Base-by-base conservation (phyloP, 345 rosid genomes). In the Ailanthus altissimus region DNA sequence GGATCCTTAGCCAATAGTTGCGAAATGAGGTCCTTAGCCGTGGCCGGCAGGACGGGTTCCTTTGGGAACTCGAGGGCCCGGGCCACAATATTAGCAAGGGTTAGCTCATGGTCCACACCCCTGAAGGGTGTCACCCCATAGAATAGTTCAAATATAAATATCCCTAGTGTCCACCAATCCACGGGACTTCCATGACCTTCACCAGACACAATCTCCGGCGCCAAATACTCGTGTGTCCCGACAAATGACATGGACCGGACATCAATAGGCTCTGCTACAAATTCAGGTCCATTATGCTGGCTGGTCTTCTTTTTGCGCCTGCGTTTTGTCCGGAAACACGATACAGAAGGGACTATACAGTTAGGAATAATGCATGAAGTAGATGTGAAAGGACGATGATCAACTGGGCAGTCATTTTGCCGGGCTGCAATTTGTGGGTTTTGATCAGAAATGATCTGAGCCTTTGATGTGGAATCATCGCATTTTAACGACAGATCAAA, bases 161-260 rank as follows among this genome's bases (percentile, higher is more conserved):
- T 76, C 13, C 93, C 93, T 9, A 90, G 45, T 15, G 93, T 88
- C 93, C 93, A 90, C 91, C 93, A 90, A 64, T 90, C 93, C 79
- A 90, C 93, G 0, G 90, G 90, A 23, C 58, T 90, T 62, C 93
- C 93, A 15, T 90, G 93, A 0, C 91, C 93, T 75, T 90, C 93
- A 0, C 90, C 90, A 15, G 90, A 84, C 0, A 85, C 83, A 15
- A 90, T 88, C 85, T 90, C 93, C 0, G 93, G 93, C 8, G 93
- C 88, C 74, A 90, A 66, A 83, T 90, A 90, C 85, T 90, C 93
- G 20, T 90, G 90, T 2, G 93, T 90, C 81, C 93, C 91, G 0
- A 90, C 90, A 10, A 90, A 90, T 4, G 93, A 90, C 91, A 85
- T 88, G 0, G 93, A 90, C 15, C 93, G 72, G 8, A 86, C 84